Conservation (phyloP, 2,329 filamentous ascomycete genomes). For the Furcasterigmium sp. region DNA sequence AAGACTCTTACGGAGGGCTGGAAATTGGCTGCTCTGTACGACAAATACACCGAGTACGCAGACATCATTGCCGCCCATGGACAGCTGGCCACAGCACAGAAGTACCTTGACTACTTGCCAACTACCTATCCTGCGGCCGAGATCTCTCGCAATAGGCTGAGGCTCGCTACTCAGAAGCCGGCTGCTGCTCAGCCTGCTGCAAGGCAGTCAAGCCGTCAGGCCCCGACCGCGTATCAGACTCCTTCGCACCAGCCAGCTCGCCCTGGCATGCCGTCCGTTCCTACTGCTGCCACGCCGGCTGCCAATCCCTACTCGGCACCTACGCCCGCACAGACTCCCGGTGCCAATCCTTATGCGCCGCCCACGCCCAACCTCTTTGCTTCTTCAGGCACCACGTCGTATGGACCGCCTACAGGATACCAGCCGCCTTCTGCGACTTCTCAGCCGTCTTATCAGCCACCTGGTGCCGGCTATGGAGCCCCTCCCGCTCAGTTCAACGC, state of each 20-base stretch:
- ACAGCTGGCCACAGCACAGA: conserved; percentile 78
- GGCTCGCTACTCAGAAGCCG: conserved; percentile 69
- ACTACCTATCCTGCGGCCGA: conserved; percentile 80
- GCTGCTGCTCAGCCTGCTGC: conserved; percentile 28
- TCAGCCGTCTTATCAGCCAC: conserved; percentile 31
- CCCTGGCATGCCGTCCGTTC: conserved; percentile 5
- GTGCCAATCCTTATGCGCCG: conserved; percentile 26
- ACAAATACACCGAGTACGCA: conserved; percentile 95
- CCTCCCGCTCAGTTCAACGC: conserved; percentile 23
- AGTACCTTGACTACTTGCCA: conserved; percentile 85
- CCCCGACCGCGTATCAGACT: conserved; percentile 14
- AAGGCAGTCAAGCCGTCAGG: conserved; percentile 10
- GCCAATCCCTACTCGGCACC: conserved; percentile 17
- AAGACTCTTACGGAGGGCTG: conserved; percentile 67
- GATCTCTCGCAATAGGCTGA: conserved; percentile 77
- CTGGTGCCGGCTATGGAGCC: conserved; percentile 24
- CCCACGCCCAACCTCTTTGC: conserved; percentile 24
- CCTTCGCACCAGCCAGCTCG: conserved; percentile 6
- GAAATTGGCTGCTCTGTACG: conserved; percentile 85
- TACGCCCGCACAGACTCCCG: conserved; percentile 24
- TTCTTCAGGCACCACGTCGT: conserved; percentile 14
- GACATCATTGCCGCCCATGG: conserved; percentile 91
- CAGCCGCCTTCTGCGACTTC: conserved; percentile 35
- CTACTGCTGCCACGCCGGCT: neutral
- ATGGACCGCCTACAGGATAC: conserved; percentile 43